These are phyloP conservation scores for Geranium brycei DNA, from an alignment of 345 rosid genomes.

Conservation along the genomic window DNA sequence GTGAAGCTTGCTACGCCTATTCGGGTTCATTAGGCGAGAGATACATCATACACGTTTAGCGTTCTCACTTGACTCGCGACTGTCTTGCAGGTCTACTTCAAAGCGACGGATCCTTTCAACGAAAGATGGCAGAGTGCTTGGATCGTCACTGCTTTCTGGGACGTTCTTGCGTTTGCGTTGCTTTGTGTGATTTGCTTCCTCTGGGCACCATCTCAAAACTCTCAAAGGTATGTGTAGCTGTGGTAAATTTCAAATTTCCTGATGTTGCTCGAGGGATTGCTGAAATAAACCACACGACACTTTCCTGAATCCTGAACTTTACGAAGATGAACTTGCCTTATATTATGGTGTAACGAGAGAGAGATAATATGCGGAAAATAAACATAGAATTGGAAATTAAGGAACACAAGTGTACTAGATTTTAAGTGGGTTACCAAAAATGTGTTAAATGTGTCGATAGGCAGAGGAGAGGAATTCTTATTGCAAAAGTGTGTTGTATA, in stretches of 20 bases:
- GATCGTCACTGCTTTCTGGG: conserved; percentile 96
- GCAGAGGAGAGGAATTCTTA: too few relatives aligned
- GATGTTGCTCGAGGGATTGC: neutral
- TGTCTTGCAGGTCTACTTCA: conserved; percentile 66
- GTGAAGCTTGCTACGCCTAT: too few relatives aligned
- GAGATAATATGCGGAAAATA: too few relatives aligned
- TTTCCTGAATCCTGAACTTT: neutral
- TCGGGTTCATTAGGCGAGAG: too few relatives aligned
- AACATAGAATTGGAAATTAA: neutral
- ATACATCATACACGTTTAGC: neutral
- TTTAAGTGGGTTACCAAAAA: too few relatives aligned
- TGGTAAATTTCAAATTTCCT: neutral
- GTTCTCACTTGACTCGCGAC: neutral
- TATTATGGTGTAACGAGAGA: too few relatives aligned
- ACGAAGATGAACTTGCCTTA: neutral
- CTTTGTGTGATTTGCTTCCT: conserved; percentile 79
- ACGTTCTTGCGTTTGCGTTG: conserved; percentile 57
- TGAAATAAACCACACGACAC: neutral
- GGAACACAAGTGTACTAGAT: too few relatives aligned
- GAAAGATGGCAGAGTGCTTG: conserved; percentile 89
- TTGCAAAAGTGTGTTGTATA: too few relatives aligned
- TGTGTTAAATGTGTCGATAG: too few relatives aligned
- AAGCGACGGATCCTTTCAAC: conserved; percentile 92
- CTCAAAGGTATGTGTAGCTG: conserved; percentile 46
- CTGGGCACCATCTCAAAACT: conserved; percentile 91